Conservation (phyloP, 1,284 basidiomycete genomes). For the Malassezia dermatis region DNA sequence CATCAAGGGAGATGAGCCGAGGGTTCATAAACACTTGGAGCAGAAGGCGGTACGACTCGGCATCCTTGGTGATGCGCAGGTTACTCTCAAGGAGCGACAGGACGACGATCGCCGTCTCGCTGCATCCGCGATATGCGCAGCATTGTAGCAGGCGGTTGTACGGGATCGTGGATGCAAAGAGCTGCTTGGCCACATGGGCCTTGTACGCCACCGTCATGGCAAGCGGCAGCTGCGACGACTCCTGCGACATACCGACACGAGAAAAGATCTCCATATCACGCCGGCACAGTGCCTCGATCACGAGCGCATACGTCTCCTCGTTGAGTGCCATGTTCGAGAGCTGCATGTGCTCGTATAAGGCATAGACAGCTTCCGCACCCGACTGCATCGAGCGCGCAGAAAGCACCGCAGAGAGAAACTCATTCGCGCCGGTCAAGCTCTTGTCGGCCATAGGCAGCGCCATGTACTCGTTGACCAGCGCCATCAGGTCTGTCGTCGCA, state of each 20-base stretch:
- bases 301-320: constrained; percentile 25
- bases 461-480: not conserved
- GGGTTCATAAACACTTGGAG: constrained; percentile 50
- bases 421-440: constrained; percentile 1
- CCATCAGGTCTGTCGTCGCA: not conserved
- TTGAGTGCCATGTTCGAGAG: constrained; percentile 16
- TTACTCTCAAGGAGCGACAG: constrained; percentile 60
- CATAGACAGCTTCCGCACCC: not conserved
- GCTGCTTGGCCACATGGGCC: constrained; percentile 21
- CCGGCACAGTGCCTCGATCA: constrained; percentile 61
- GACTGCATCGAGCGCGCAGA: not conserved
- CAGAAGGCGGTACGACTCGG: constrained; percentile 56
- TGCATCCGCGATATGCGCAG: constrained; percentile 57
- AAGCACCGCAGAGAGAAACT: not conserved
- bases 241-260: constrained; percentile 40
- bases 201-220: constrained; percentile 54
- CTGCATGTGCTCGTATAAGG: constrained; percentile 19
- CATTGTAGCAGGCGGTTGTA: constrained; percentile 60
- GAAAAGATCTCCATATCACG: constrained; percentile 62
- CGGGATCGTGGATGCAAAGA: constrained; percentile 49
- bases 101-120: constrained; percentile 60
- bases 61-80: constrained; percentile 49
- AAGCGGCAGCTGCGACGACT: constrained; percentile 49
- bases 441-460: not conserved
- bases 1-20: constrained; percentile 1